These are phyloP conservation scores for Tulasnella sp. DNA, from an alignment of 768 basidiomycete genomes.

Conservation along the genomic window DNA sequence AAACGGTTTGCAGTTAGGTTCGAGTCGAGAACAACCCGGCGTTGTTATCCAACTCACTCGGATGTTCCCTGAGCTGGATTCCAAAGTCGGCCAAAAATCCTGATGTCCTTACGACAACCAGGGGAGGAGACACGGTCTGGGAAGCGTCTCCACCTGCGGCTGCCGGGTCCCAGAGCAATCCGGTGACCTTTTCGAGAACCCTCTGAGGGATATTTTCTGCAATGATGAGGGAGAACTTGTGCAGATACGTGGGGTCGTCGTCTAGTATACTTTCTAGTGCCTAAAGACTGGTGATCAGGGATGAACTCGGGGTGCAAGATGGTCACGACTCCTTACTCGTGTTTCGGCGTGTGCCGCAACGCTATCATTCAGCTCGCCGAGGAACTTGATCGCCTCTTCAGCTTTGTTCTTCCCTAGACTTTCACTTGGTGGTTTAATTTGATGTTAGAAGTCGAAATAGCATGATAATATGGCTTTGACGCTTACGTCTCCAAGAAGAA, in stretches of 20 bases:
- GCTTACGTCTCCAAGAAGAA: conserved; percentile 64
- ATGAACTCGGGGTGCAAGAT: neutral
- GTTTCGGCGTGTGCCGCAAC: conserved; percentile 68
- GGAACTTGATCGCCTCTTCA: conserved; percentile 66
- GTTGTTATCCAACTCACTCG: conserved; percentile 48
- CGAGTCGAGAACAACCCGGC: neutral
- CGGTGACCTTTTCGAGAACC: conserved; percentile 14
- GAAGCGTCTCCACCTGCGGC: conserved; percentile 55
- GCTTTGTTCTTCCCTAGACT: conserved; percentile 80
- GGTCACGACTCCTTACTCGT: conserved; percentile 36
- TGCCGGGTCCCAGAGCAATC: conserved; percentile 33
- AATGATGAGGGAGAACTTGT: conserved; percentile 73
- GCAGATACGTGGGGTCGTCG: conserved; percentile 49
- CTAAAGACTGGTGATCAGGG: conserved; percentile 27
- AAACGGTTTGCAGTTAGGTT: neutral
- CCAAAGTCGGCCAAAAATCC: conserved; percentile 89
- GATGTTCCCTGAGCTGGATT: conserved; percentile 85
- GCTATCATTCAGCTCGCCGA: conserved; percentile 82
- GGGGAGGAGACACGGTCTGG: conserved; percentile 53
- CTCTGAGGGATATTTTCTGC: conserved; percentile 65
- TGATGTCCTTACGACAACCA: conserved; percentile 75
- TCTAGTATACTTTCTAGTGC: conserved; percentile 57
- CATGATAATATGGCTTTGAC: neutral
- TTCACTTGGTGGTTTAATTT: too few relatives aligned
- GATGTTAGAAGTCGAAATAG: too few relatives aligned